Percentiles rank a stretch among this genome's conserved stretches.
phyloP scores from a whole-genome alignment of 306 rosid species.

The Begonia peltatifolia region DNA sequence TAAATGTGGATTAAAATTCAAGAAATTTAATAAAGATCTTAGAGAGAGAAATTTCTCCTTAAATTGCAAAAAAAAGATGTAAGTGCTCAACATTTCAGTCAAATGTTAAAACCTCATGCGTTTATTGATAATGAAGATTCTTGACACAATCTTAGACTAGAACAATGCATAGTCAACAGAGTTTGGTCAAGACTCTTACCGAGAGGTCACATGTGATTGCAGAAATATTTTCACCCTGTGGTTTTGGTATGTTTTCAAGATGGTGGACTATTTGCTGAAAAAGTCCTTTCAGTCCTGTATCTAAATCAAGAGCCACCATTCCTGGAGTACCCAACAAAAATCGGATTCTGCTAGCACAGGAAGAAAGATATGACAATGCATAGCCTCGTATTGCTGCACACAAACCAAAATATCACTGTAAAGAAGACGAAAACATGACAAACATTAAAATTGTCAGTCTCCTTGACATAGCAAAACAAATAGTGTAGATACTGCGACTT shows the following conservation, averaged over 20 bases:
- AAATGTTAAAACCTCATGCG: no score
- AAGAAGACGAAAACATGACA: no score
- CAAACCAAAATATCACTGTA: slow-evolving; percentile 10
- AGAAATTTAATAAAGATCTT: no score
- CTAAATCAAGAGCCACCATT: slow-evolving; percentile 97
- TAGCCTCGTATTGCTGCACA: slow-evolving; percentile 95
- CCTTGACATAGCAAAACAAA: no score
- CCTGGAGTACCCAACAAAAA: slow-evolving; percentile 91
- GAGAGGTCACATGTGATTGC: slow-evolving; percentile 76
- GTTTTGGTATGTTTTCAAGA: slow-evolving; percentile 88
- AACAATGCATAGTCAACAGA: slow-evolving; percentile 8
- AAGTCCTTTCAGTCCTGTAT: slow-evolving; percentile 62
- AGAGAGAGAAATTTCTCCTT: no score
- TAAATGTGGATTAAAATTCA: no score
- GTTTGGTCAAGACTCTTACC: slow-evolving; percentile 24
- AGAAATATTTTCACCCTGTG: slow-evolving; percentile 86
- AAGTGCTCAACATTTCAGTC: no score
- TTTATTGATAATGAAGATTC: background rate
- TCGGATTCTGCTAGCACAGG: slow-evolving; percentile 88
- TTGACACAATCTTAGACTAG: background rate
- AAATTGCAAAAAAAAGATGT: no score
- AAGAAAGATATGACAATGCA: slow-evolving; percentile 84
- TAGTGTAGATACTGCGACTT: no score
- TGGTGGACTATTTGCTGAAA: slow-evolving; percentile 69
- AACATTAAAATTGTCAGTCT: no score